These are phyloP conservation scores for Trypanosoma theileri DNA, from an alignment of 208 protist species.

Conservation along the genomic window DNA sequence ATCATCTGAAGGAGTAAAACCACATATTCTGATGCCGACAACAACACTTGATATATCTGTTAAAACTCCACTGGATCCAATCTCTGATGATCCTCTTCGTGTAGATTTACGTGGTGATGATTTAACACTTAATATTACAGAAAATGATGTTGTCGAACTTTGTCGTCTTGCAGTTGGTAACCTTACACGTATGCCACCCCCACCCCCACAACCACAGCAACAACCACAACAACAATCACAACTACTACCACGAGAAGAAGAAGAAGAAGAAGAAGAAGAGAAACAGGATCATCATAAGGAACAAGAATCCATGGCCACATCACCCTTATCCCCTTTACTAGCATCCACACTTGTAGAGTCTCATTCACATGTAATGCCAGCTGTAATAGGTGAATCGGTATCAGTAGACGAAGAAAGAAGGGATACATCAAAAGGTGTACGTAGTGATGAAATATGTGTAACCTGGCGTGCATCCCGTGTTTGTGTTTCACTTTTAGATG, in stretches of 20 bases:
- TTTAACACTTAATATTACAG: constrained; percentile 42
- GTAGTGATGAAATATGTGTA: constrained; percentile 14
- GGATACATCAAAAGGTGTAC: neutral
- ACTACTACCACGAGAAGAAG: no score
- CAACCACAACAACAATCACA: neutral
- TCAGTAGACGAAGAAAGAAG: neutral
- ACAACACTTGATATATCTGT: constrained; percentile 60
- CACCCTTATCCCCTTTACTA: neutral
- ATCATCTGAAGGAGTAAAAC: neutral
- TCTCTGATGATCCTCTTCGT: constrained; percentile 46
- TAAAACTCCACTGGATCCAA: constrained; percentile 49
- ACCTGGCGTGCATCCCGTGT: constrained; percentile 20
- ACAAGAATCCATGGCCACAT: no score
- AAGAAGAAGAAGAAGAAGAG: no score
- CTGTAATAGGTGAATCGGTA: no score
- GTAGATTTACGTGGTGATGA: constrained; percentile 58
- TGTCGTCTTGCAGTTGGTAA: constrained; percentile 62
- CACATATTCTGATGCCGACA: constrained; percentile 42
- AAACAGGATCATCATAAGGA: no score
- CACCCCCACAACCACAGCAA: constrained; percentile 10
- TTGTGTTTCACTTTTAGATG: constrained; percentile 20
- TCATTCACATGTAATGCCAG: no score
- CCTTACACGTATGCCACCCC: constrained; percentile 37
- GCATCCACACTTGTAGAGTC: neutral
- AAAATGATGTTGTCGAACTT: constrained; percentile 56